phyloP scores from a whole-genome alignment of 208 protist species.

The Wallacemonas sp. region DNA sequence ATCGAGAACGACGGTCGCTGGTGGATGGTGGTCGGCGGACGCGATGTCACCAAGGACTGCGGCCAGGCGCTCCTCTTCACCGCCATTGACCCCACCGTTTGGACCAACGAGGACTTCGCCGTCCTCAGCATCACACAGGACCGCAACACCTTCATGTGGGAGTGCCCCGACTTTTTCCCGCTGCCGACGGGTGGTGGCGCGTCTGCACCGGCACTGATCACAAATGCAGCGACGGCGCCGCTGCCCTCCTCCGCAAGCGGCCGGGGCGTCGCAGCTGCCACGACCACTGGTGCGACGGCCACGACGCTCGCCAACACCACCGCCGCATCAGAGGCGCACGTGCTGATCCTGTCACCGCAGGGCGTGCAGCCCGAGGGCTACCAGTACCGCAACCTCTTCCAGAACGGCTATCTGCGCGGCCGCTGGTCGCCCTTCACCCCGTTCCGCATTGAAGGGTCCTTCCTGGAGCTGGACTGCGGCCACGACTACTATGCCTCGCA shows the following conservation, averaged over 20 bases:
- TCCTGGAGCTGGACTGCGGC: conserved; percentile 38
- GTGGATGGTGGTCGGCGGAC: conserved; percentile 48
- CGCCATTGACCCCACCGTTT: conserved; percentile 24
- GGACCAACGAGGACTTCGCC: conserved; percentile 32
- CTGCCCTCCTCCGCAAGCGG: neutral
- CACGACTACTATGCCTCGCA: conserved; percentile 48
- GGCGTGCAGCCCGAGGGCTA: conserved; percentile 30
- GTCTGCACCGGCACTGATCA: neutral
- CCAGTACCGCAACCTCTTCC: conserved; percentile 42
- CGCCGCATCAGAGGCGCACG: neutral
- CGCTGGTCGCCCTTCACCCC: conserved; percentile 37
- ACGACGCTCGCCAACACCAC: neutral
- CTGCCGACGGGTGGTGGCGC: conserved; percentile 1
- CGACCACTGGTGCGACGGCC: too few species aligned
- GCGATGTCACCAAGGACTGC: conserved; percentile 29
- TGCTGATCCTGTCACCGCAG: conserved; percentile 41
- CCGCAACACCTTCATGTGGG: conserved; percentile 61
- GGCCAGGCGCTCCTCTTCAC: conserved; percentile 46
- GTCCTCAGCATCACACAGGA: conserved; percentile 29
- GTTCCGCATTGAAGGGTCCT: conserved; percentile 27
- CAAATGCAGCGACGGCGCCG: neutral
- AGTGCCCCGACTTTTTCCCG: conserved; percentile 48
- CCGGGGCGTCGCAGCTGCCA: neutral
- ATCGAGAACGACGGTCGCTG: conserved; percentile 25
- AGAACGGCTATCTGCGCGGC: conserved; percentile 38